These are phyloP conservation scores for Cetraspora pellucida DNA, from an alignment of 192 early-diverging fungal species.

Conservation along the genomic window DNA sequence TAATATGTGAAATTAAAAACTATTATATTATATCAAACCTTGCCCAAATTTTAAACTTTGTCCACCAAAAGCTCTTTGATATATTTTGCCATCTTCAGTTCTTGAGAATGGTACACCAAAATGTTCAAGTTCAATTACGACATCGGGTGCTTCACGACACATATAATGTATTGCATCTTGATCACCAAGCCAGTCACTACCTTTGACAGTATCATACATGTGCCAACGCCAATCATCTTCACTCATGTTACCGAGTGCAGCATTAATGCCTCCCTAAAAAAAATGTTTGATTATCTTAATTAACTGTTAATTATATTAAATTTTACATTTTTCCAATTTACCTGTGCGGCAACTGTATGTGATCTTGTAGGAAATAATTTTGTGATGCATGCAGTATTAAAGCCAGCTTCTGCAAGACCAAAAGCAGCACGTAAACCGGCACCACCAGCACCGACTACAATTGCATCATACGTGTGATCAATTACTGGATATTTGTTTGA, in stretches of 20 bases:
- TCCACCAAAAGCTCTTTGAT: slow-evolving; percentile 99
- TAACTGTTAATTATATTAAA: not conserved
- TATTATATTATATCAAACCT: slow-evolving; percentile 45
- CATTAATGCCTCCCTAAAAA: slow-evolving; percentile 92
- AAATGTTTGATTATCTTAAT: not conserved
- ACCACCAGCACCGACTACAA: slow-evolving; percentile 97
- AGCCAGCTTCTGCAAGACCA: slow-evolving; percentile 90
- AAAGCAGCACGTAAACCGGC: slow-evolving; percentile 97
- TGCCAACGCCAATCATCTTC: slow-evolving; percentile 99
- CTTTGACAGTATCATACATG: slow-evolving; percentile 99
- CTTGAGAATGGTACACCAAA: slow-evolving; percentile 98
- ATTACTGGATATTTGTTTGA: slow-evolving; percentile 88
- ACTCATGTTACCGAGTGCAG: slow-evolving; percentile 98
- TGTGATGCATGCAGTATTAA: slow-evolving; percentile 98
- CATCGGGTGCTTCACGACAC: slow-evolving; percentile 96
- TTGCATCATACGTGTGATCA: slow-evolving; percentile 98
- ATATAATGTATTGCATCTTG: slow-evolving; percentile 99
- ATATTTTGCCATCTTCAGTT: slow-evolving; percentile 96
- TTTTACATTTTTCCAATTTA: slow-evolving; percentile 25
- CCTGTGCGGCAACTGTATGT: slow-evolving; percentile 97
- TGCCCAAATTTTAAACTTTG: slow-evolving; percentile 95
- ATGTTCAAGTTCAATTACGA: slow-evolving; percentile 97
- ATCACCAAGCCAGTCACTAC: slow-evolving; percentile 98
- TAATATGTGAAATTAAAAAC: slow-evolving; percentile 26
- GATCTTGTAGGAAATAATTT: slow-evolving; percentile 99